Evolutionary conservation across 164 flowering plant genomes (phyloP).

Genomic region (Cinnamomum micranthum): DNA sequence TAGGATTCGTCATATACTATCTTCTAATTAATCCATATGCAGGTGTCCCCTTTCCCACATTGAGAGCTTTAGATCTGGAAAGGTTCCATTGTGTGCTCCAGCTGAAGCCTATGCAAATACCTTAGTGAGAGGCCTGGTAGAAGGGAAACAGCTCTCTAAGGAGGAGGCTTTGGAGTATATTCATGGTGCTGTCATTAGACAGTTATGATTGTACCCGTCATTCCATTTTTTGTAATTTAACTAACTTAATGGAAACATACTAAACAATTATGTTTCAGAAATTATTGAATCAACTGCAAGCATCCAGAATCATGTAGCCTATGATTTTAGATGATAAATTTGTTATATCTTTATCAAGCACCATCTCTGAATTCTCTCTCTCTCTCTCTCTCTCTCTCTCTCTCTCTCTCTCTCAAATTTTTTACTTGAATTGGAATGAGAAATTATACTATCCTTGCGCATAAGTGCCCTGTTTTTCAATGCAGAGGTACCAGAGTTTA

Average conservation of each 20-base stretch:
- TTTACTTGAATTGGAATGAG: no score
- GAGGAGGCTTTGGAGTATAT: conserved; percentile 71
- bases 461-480: no score
- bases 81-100: conserved; percentile 51
- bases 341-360: no score
- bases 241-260: background rate
- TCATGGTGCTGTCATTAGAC: conserved; percentile 40
- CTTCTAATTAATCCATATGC: conserved; percentile 8
- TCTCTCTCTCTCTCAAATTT: no score
- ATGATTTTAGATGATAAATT: no score
- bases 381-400: no score
- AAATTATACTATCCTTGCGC: no score
- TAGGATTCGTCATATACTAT: background rate
- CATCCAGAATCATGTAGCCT: no score
- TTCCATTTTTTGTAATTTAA: background rate
- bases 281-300: background rate
- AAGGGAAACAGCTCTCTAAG: conserved; percentile 63
- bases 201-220: conserved; percentile 29
- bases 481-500: no score
- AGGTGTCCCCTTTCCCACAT: conserved; percentile 58
- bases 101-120: conserved; percentile 41
- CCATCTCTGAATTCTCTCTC: no score
- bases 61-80: conserved; percentile 53
- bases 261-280: no score
- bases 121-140: conserved; percentile 65